A percentile compares a stretch with the other conserved stretches of the same genome.
Evolutionary conservation across 176 grass and related monocot species (phyloP).

Genomic region (Lolium multiflorum): DNA sequence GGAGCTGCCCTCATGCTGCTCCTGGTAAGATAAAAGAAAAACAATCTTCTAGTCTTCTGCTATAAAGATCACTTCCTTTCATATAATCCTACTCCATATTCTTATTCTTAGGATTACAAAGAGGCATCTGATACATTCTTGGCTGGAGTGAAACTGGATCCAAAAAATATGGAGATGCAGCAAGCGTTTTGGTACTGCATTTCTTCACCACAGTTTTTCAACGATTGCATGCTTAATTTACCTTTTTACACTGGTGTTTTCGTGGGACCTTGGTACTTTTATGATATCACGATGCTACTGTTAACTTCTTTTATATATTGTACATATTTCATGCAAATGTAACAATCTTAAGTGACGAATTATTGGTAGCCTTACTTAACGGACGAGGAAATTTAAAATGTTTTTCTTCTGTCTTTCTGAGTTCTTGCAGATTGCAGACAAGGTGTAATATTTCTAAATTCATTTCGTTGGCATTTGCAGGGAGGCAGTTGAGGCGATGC

Average conservation of each 20-base stretch:
- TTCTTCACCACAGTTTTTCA: background rate
- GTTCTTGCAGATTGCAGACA: too few relatives aligned
- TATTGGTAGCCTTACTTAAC: too few relatives aligned
- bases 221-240: background rate
- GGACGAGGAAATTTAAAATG: too few relatives aligned
- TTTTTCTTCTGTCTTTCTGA: too few relatives aligned
- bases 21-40: slow-evolving; percentile 9
- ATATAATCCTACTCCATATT: background rate
- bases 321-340: background rate
- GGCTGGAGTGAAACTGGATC: background rate
- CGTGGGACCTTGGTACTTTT: background rate
- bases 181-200: background rate
- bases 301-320: background rate
- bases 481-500: slow-evolving; percentile 5
- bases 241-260: too few relatives aligned
- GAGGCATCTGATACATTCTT: background rate
- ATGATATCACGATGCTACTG: background rate
- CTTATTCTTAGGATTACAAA: background rate
- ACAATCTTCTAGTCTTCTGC: background rate
- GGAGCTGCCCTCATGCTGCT: slow-evolving; percentile 42
- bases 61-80: background rate
- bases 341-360: background rate
- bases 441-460: background rate
- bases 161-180: background rate
- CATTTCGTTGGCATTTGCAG: background rate